Evolutionary conservation across 1,284 basidiomycete genomes (phyloP), one percentile per base, ranked within the genome.

Genomic region (Taiwanofungus camphoratus): DNA sequence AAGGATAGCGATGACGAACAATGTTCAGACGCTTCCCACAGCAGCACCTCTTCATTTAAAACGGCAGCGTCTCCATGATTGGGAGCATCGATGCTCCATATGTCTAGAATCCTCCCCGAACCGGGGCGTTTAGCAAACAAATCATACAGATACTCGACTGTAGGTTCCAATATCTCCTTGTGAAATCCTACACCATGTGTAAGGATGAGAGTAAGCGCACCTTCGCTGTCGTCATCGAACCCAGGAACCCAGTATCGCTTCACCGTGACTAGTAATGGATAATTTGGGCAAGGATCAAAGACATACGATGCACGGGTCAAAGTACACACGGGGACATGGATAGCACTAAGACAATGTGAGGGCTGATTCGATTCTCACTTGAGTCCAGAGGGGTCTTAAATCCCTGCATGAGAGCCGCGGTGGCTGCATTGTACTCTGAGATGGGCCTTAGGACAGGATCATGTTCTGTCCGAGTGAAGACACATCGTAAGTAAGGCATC

Each of bases 1-100:
- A n/a, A 5, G 5, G 5, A 19, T 5, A 27, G 6, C 15, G 15
- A 8, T 24, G n/a, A 8, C 6, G 24, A 11, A n/a, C 6, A 8
- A 29, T 24, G 24, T 1, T 8, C 8, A 16, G 37, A 39, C 37
- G 13, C 21, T 5, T 24, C 37, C 21, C 24, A 19, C 12, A 7
- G 15, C 37, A 39, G 16, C 24, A 24, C 29, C 11, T 39, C n/a
- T 24, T 42, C 41, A 15, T 42, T 42, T 5, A 42, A 26, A 2
- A 42, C 41, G 22, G 41, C 41, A 7, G 34, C 32, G 1, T 9
- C 31, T 8, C 31, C 31, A 16, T 9, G 11, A 18, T 33, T 33
- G 11, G 31, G 31, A 7, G 31, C 9, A 8, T 33, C 31, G 16
- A 2, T 33, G 31, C 31, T 33, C 31, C 31, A 33, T 9, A 18